Conservation (phyloP, 2,329 filamentous ascomycete genomes). For the Colletotrichum gloeosporioides region DNA sequence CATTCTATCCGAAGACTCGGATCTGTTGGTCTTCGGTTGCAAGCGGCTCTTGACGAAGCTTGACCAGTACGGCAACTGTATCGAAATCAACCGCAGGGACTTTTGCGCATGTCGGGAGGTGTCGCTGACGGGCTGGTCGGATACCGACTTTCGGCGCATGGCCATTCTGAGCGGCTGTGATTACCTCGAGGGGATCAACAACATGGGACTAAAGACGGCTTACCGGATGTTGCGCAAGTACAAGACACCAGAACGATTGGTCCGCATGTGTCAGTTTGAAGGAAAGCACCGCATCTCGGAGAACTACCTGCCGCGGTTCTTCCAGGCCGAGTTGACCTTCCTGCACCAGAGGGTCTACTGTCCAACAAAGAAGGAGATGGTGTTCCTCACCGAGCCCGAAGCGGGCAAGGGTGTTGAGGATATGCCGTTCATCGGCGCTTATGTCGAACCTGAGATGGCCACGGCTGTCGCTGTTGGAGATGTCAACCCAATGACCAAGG, state of each 20-base stretch:
- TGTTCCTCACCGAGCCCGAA: slow-evolving; percentile 75
- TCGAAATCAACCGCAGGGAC: slow-evolving; percentile 88
- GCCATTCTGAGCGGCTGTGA: slow-evolving; percentile 96
- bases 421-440: slow-evolving; percentile 81
- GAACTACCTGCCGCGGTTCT: slow-evolving; percentile 82
- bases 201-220: slow-evolving; percentile 91
- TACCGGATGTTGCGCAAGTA: slow-evolving; percentile 90
- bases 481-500: slow-evolving; percentile 88
- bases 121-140: slow-evolving; percentile 89
- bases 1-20: slow-evolving; percentile 95
- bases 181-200: slow-evolving; percentile 85
- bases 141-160: slow-evolving; percentile 91
- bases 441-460: slow-evolving; percentile 73
- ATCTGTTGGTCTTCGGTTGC: slow-evolving; percentile 93
- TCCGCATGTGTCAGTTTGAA: slow-evolving; percentile 87
- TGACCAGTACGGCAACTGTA: slow-evolving; percentile 89
- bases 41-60: slow-evolving; percentile 91
- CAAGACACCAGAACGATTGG: slow-evolving; percentile 82
- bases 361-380: slow-evolving; percentile 71
- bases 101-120: slow-evolving; percentile 90
- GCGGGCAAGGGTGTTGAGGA: slow-evolving; percentile 68
- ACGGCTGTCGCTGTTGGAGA: slow-evolving; percentile 80
- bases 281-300: slow-evolving; percentile 82
- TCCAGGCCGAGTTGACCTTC: slow-evolving; percentile 90
- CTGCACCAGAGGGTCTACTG: slow-evolving; percentile 95